Base-by-base conservation (phyloP, 1,284 basidiomycete species). In the Ceratobasidium sp. region DNA sequence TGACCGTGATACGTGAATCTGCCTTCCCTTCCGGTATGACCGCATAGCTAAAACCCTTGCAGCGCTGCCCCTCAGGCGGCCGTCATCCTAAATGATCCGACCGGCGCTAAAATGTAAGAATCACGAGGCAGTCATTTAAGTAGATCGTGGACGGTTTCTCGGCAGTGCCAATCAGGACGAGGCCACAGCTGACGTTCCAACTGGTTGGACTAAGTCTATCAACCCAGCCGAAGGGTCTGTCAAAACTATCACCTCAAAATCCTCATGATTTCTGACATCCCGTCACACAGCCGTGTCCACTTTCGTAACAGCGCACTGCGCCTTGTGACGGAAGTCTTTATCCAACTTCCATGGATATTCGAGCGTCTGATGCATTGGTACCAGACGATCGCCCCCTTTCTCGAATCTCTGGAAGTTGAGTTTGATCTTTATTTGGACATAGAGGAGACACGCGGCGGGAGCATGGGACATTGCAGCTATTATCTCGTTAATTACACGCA, bases 221-320 rank as follows among this genome's bases (percentile, higher is more conserved):
- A 74, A 74, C 20, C 70, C 70, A 10, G 70, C 70, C 3, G 70
- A 74, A 64, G 70, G 70, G 70, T 74, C 7, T 6, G 60, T 44
- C 41, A 27, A 7, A 8, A 20, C 10, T 3, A 20, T 4, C 23
- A 16, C 59, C 30, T 6, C 35, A 4, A 44, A 64, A n/a, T n/a
- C 30, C 38, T 23, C 44, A 35, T 60, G 44, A n/a, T 50, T 50
- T 35, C 18, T 5, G 12, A 1, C 33, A 44, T 41, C n/a, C 5
- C 59, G 16, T 50, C 48, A 18, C 20, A 18, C 30, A 75, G 73
- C 7, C 73, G 73, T 3, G 46, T 62, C 14, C 65, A 75, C 30
- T 75, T 55, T 27, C 62, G 73, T 8, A 66, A 75, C 50, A n/a
- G 41, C n/a, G 20, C n/a, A 4, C 50, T 75, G 12, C 60, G 14